phyloP scores from a whole-genome alignment of 2,329 filamentous ascomycete genomes.

The Diaporthe nobilis region DNA sequence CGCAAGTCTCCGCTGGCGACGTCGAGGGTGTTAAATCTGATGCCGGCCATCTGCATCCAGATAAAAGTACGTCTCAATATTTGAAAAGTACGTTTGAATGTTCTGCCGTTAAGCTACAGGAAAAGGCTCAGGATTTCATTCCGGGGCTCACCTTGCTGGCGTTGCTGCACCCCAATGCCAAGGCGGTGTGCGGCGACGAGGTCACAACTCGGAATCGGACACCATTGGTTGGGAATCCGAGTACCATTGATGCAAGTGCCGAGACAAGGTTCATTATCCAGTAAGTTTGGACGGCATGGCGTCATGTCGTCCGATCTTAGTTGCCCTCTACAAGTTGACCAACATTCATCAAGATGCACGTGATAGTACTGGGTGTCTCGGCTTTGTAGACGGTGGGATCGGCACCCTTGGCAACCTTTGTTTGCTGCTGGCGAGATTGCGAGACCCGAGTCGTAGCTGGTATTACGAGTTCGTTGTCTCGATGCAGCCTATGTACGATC shows the following conservation, averaged over 20 bases:
- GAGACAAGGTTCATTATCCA: not conserved
- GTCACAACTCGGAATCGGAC: not conserved
- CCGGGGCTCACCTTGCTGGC: slow-evolving; percentile 1
- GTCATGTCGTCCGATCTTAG: not conserved
- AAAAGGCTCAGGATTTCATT: not conserved
- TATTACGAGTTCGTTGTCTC: too few relatives aligned
- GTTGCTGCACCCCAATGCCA: slow-evolving; percentile 11
- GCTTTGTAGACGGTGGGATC: not conserved
- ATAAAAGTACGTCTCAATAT: too few relatives aligned
- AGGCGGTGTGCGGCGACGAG: not conserved
- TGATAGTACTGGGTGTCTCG: not conserved
- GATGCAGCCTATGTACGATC: too few relatives aligned
- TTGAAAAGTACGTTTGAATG: not conserved
- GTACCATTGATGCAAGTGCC: not conserved
- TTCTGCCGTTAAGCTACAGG: not conserved
- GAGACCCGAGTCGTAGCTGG: not conserved
- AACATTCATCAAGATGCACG: not conserved
- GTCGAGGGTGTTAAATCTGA: not conserved
- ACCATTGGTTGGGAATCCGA: not conserved
- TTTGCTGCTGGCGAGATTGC: not conserved
- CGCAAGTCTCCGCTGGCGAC: not conserved
- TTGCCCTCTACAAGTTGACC: not conserved
- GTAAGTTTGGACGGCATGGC: not conserved
- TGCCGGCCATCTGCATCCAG: not conserved
- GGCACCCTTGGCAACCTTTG: too few relatives aligned